A percentile compares a stretch with the other conserved stretches of the same genome.
These are phyloP conservation scores for Heterobasidion occidentale DNA, from an alignment of 1,284 basidiomycete genomes.

Conservation along the genomic window DNA sequence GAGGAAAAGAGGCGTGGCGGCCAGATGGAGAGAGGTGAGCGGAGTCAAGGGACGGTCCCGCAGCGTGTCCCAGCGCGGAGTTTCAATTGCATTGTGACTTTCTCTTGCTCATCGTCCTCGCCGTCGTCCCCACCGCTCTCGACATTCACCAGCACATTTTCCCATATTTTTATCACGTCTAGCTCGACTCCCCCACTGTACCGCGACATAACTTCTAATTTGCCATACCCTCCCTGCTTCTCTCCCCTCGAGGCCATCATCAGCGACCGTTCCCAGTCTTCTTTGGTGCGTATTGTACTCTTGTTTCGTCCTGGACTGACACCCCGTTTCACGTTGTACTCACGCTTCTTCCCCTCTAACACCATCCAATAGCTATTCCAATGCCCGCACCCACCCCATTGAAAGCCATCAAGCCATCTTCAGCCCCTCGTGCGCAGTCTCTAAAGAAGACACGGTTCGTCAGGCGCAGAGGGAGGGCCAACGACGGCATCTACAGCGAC, in stretches of 20 bases:
- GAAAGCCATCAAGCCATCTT: slow-evolving; percentile 3
- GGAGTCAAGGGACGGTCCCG: neutral
- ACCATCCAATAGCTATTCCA: neutral
- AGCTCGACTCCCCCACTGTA: neutral
- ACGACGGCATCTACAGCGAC: slow-evolving; percentile 53
- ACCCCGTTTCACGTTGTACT: neutral
- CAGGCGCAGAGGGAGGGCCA: slow-evolving; percentile 46
- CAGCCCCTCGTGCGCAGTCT: slow-evolving; percentile 1
- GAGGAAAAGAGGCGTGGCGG: too few relatives aligned
- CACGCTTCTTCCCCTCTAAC: neutral
- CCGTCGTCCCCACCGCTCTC: slow-evolving; percentile 7
- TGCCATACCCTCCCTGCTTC: neutral
- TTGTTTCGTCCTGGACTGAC: neutral
- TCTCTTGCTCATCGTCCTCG: slow-evolving; percentile 9
- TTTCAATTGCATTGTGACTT: slow-evolving; percentile 12
- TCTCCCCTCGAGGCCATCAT: neutral
- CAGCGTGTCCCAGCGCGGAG: neutral
- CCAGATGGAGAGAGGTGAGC: neutral
- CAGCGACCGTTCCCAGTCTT: neutral
- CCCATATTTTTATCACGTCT: neutral
- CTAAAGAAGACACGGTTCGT: slow-evolving; percentile 29
- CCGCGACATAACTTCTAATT: neutral
- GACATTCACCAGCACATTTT: slow-evolving; percentile 11
- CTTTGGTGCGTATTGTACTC: neutral
- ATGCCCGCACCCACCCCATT: slow-evolving; percentile 8